phyloP scores from a whole-genome alignment of 495 filamentous ascomycete genomes.

The Amniculicola lignicola region DNA sequence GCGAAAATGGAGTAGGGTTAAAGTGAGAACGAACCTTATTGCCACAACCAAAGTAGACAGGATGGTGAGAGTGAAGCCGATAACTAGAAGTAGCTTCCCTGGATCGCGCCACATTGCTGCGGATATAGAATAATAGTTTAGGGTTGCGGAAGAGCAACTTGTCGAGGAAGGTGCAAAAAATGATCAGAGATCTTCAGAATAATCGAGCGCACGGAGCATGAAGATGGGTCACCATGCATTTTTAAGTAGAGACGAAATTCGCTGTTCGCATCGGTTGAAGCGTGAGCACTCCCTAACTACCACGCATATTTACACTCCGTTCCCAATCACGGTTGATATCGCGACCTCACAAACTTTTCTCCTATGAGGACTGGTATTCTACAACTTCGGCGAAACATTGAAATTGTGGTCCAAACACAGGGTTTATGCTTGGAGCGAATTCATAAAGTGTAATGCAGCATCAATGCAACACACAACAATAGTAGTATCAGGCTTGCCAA shows the following conservation, averaged over 20 bases:
- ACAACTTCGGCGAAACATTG: neutral
- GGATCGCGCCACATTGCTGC: conserved; percentile 11
- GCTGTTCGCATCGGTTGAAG: neutral
- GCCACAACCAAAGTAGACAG: conserved; percentile 3
- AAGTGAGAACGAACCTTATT: neutral
- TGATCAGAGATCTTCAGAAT: neutral
- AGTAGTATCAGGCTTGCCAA: neutral
- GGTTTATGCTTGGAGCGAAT: no score
- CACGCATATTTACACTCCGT: neutral
- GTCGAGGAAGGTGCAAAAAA: neutral
- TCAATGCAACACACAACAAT: neutral
- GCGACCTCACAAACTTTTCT: neutral
- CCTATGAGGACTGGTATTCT: neutral
- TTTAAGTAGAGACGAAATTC: neutral
- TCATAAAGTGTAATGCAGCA: neutral
- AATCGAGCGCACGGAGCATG: neutral
- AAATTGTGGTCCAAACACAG: neutral
- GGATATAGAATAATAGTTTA: neutral
- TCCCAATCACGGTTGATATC: neutral
- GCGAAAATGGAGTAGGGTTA: neutral
- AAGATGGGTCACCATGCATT: neutral
- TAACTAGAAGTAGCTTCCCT: neutral
- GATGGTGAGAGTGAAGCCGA: conserved; percentile 1
- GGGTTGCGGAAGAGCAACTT: neutral
- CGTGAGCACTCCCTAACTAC: neutral